Conservation (phyloP, 2,329 filamentous ascomycete species). For the Fusarium napiforme region DNA sequence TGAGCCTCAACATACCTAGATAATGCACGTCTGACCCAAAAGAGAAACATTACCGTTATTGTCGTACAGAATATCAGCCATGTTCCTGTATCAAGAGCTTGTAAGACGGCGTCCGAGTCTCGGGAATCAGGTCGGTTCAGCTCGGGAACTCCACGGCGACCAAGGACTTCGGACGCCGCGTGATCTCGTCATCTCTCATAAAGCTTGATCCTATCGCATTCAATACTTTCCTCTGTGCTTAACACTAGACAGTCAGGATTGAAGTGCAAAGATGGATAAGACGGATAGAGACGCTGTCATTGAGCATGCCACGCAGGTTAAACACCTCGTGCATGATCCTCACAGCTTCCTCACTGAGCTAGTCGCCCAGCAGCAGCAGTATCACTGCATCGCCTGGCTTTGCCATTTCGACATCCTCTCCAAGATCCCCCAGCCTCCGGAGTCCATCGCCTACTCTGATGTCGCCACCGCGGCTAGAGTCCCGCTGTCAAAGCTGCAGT, state of each 20-base stretch:
- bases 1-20: slow-evolving; percentile 9
- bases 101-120: slow-evolving; percentile 21
- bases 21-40: background rate
- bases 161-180: slow-evolving; percentile 20
- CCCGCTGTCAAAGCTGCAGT: slow-evolving; percentile 10
- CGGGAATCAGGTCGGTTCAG: background rate
- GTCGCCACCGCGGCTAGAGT: slow-evolving; percentile 15
- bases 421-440: slow-evolving; percentile 5
- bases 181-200: background rate
- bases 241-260: fast-evolving
- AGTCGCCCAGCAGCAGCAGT: slow-evolving; percentile 29
- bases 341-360: slow-evolving; percentile 33
- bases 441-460: slow-evolving; percentile 2
- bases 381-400: slow-evolving; percentile 31
- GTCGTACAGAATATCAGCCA: background rate
- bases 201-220: background rate
- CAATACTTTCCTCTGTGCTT: background rate
- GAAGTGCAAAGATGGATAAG: slow-evolving; percentile 13
- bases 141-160: slow-evolving; percentile 21
- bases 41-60: background rate
- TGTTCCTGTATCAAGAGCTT: background rate
- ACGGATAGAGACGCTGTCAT: slow-evolving; percentile 28
- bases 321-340: slow-evolving; percentile 25
- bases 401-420: slow-evolving; percentile 28
- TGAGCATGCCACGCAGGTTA: slow-evolving; percentile 25